Evolutionary conservation across 2,329 filamentous ascomycete genomes (phyloP).

Genomic region (Hirsutella thompsonii): DNA sequence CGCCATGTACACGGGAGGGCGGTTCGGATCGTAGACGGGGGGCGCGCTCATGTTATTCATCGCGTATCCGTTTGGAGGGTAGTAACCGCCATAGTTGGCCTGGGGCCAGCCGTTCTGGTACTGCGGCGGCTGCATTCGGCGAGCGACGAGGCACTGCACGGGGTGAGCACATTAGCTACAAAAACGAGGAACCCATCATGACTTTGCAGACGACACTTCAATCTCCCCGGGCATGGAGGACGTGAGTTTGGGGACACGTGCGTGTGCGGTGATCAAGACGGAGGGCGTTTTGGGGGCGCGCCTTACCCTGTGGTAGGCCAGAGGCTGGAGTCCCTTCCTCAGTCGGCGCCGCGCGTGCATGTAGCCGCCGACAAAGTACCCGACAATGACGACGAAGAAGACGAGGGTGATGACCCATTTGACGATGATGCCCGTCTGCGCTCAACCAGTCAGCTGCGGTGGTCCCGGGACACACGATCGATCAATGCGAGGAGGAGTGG

Average conservation of each 20-base stretch:
- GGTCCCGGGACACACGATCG: too few relatives aligned
- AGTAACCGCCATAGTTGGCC: conserved; percentile 9
- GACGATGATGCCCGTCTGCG: conserved; percentile 48
- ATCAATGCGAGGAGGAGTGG: too few relatives aligned
- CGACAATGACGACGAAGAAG: conserved; percentile 43
- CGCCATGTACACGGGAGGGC: conserved; percentile 42
- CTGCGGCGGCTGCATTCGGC: conserved; percentile 12
- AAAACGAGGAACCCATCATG: too few relatives aligned
- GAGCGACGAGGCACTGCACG: conserved; percentile 37
- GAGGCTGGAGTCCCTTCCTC: conserved; percentile 48
- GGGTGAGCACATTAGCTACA: too few relatives aligned
- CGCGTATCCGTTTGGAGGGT: conserved; percentile 19
- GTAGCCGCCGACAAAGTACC: conserved; percentile 56
- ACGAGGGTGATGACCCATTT: conserved; percentile 59
- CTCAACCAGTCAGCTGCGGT: background rate
- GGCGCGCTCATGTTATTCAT: conserved; percentile 43
- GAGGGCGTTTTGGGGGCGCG: too few relatives aligned
- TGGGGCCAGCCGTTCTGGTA: conserved; percentile 11
- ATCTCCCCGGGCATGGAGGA: too few relatives aligned
- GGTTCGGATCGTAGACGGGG: conserved; percentile 44
- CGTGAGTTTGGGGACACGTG: too few relatives aligned
- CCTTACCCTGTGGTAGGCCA: conserved; percentile 59
- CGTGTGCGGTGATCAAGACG: too few relatives aligned
- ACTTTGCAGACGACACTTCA: too few relatives aligned
- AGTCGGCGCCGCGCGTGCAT: conserved; percentile 57